A percentile compares a stretch with the other conserved stretches of the same genome.
Evolutionary conservation across 1,284 basidiomycete species (phyloP).

Genomic region (Pseudozyma hubeiensis): DNA sequence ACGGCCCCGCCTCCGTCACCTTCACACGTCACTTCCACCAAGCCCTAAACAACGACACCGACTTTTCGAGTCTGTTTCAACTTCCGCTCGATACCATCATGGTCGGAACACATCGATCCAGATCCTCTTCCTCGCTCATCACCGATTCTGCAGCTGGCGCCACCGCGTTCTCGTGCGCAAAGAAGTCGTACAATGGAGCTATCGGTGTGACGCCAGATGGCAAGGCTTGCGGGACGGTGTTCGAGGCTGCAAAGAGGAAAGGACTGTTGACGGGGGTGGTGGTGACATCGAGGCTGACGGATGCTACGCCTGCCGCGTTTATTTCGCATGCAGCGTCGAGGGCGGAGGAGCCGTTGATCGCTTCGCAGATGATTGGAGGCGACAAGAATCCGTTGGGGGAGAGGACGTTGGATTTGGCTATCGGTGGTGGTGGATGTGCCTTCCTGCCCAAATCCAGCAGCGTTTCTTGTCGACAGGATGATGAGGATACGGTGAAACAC

Average conservation of each 20-base stretch:
- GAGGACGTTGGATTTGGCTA: conserved; percentile 66
- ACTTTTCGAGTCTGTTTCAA: conserved; percentile 26
- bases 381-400: conserved; percentile 40
- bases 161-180: conserved; percentile 68
- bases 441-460: conserved; percentile 65
- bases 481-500: conserved; percentile 59
- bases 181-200: conserved; percentile 69
- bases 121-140: conserved; percentile 66
- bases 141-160: conserved; percentile 70
- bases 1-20: conserved; percentile 67
- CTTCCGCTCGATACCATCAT: conserved; percentile 68
- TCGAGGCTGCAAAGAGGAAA: conserved; percentile 69
- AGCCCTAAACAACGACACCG: conserved; percentile 52
- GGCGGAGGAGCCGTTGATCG: conserved; percentile 50
- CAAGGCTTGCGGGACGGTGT: conserved; percentile 68
- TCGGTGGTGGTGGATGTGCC: conserved; percentile 69
- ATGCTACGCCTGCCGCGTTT: conserved; percentile 69
- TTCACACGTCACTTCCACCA: conserved; percentile 66
- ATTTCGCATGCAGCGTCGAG: conserved; percentile 66
- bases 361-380: conserved; percentile 44
- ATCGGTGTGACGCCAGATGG: conserved; percentile 64
- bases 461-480: conserved; percentile 65
- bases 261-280: conserved; percentile 69
- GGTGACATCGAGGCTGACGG: conserved; percentile 64
- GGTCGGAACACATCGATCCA: conserved; percentile 66